A percentile compares a stretch with the other conserved stretches of the same genome.
phyloP scores from a whole-genome alignment of 2,329 filamentous ascomycete genomes.

The Zasmidium angulare region DNA sequence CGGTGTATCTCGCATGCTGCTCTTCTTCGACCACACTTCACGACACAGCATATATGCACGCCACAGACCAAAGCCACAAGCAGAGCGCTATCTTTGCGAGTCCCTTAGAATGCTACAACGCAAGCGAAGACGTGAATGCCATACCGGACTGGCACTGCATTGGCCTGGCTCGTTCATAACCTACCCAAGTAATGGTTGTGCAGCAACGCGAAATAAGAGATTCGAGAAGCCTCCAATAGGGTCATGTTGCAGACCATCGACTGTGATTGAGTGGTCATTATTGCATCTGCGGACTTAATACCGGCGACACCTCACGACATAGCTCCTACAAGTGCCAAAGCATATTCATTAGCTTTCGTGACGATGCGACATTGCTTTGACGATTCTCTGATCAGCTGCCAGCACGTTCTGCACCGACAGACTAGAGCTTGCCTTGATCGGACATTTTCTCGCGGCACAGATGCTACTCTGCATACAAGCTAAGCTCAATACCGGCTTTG shows the following conservation, averaged over 20 bases:
- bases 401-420: not conserved
- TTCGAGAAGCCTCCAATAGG: too few species aligned
- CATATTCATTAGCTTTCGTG: not conserved
- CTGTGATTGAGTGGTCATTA: not conserved
- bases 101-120: not conserved
- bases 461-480: not conserved
- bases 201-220: not conserved
- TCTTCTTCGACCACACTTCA: not conserved
- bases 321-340: not conserved
- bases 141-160: not conserved
- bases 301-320: not conserved
- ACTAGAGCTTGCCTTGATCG: not conserved
- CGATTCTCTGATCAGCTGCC: not conserved
- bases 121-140: not conserved
- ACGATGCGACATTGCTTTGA: not conserved
- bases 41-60: not conserved
- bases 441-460: not conserved
- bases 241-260: too few species aligned
- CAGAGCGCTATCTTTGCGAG: not conserved
- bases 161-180: not conserved
- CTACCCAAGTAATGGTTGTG: not conserved
- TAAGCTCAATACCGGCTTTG: not conserved
- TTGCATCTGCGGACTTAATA: not conserved
- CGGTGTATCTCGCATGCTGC: slow-evolving; percentile 3
- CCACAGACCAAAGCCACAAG: not conserved